These are phyloP conservation scores for Pistacia integerrima DNA, from an alignment of 345 rosid genomes.

Conservation along the genomic window DNA sequence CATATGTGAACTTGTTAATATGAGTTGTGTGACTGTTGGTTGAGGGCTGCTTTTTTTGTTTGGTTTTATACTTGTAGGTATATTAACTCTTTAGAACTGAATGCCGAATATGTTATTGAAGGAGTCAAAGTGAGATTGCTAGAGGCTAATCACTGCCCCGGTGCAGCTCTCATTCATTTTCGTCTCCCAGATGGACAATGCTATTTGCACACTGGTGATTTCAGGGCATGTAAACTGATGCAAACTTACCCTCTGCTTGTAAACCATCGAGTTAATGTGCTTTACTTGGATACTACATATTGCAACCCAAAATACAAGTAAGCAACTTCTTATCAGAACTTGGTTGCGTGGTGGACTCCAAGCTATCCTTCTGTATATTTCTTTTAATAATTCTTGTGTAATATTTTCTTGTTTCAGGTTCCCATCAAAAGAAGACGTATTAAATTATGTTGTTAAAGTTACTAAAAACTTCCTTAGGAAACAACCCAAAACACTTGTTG, in stretches of 20 bases:
- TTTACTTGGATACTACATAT: conserved; percentile 81
- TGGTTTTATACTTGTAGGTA: conserved; percentile 33
- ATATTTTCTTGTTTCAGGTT: conserved; percentile 49
- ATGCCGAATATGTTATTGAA: conserved; percentile 48
- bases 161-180: conserved; percentile 72
- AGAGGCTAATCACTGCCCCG: conserved; percentile 86
- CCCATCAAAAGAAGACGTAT: conserved; percentile 72
- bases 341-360: not conserved
- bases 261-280: conserved; percentile 50
- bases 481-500: conserved; percentile 71
- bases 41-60: not conserved
- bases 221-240: conserved; percentile 73
- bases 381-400: not conserved
- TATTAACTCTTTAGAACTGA: conserved; percentile 57
- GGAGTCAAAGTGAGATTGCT: conserved; percentile 61
- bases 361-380: not conserved
- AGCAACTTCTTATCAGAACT: conserved; percentile 13
- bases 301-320: conserved; percentile 82
- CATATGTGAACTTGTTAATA: not conserved
- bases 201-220: conserved; percentile 85
- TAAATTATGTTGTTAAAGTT: conserved; percentile 55
- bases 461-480: conserved; percentile 53
- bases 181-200: conserved; percentile 55
- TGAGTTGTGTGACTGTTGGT: not conserved
- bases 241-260: conserved; percentile 55